Conservation (phyloP, 306 rosid species). For the Begonia fuchsioides region DNA sequence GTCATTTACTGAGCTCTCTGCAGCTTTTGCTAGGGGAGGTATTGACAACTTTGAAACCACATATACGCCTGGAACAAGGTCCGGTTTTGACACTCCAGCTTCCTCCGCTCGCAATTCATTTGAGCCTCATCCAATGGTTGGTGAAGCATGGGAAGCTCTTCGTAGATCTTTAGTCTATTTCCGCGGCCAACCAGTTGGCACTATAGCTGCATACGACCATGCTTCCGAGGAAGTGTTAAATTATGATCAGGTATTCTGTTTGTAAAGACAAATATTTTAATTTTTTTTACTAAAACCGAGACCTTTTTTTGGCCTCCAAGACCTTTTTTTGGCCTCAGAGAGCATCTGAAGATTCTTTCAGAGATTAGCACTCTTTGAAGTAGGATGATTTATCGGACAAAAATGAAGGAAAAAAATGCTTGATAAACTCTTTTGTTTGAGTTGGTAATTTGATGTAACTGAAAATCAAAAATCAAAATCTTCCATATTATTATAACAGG, state of each 20-base stretch:
- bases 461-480: neutral
- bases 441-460: neutral
- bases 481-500: neutral
- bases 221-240: constrained; percentile 14
- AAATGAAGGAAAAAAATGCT: neutral
- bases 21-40: constrained; percentile 35
- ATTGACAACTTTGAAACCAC: constrained; percentile 40
- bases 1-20: constrained; percentile 50
- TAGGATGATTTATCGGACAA: neutral
- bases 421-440: neutral
- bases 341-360: too few relatives aligned
- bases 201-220: constrained; percentile 12
- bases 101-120: constrained; percentile 11
- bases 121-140: constrained; percentile 13
- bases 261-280: neutral
- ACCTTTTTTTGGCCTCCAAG: neutral
- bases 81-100: constrained; percentile 40
- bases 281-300: neutral
- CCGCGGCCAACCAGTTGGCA: constrained; percentile 16
- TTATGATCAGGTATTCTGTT: constrained; percentile 9
- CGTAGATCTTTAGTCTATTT: constrained; percentile 12
- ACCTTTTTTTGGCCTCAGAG: neutral
- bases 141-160: constrained; percentile 14
- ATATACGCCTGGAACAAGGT: constrained; percentile 52
- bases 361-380: neutral